Evolutionary conservation across 768 basidiomycete species (phyloP), one percentile per base, ranked within the genome.

Genomic region (Tulasnella sp.): DNA sequence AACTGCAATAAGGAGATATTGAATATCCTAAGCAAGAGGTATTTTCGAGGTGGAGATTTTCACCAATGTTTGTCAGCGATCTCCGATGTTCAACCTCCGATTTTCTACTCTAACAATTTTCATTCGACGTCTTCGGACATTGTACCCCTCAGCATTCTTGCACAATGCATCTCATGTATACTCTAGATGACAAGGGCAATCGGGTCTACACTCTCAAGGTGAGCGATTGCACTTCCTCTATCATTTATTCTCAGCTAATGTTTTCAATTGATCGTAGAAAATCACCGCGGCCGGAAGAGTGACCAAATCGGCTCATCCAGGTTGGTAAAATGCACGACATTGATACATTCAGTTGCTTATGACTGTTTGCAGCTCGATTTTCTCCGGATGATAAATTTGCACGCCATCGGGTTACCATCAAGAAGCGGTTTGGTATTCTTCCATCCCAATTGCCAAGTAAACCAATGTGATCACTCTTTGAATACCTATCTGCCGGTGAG

Each of bases 361-460:
- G 15, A 10, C 41, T 22, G 9, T 43, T 6, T 40, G 45, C 53
- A 95, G 93, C 93, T 13, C 90, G 95, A 34, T 98, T 98, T 69
- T 96, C 93, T 12, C 93, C 93, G 9, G 95, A 99, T 66, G 93
- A 98, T 77, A 98, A 98, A 71, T 98, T 93, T 70, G 93, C 91
- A 55, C 77, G 91, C 56, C 93, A 99, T 63, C 84, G 95, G 54
- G 91, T 98, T 55, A 95, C 90, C 4, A 81, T 96, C 63, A 98
- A 98, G 73, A 89, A 88, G 70, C 79, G 93, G 62, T 84, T 81
- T 62, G 79, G 79, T 53, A 77, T 95, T 50, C 78, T 99, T 56
- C 77, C 81, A 56, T 92, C 93, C 15, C 91, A 96, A 63, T 73
- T 86, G 16, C 91, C 93, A 24, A 69, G 75, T 48, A 90, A 89